Conservation (phyloP, 305 asterid genomes). For the Fraxinus albicans region DNA sequence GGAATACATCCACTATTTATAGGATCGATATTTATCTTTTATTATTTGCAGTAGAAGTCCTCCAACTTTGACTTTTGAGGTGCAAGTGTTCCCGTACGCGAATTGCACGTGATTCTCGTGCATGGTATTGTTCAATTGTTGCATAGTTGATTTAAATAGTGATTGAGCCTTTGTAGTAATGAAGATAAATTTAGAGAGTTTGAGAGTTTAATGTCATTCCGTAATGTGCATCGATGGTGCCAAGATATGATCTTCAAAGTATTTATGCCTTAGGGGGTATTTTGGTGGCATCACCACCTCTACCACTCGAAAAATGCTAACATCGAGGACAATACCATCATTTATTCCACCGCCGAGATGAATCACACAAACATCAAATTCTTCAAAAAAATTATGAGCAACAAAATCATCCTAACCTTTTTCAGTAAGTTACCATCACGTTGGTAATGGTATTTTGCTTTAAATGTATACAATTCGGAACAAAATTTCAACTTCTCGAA, state of each 20-base stretch:
- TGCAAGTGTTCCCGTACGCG: neutral
- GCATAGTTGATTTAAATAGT: too few species aligned
- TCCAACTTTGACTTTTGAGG: too few species aligned
- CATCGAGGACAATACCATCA: too few species aligned
- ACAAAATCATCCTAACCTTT: neutral
- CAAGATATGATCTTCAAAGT: neutral
- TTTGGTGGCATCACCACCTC: neutral
- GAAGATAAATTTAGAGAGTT: neutral
- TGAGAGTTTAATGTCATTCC: neutral
- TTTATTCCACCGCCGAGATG: too few species aligned
- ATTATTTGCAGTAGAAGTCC: too few species aligned
- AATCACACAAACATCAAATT: too few species aligned
- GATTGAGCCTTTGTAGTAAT: neutral
- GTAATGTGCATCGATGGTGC: neutral
- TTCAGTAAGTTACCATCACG: neutral
- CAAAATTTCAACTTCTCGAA: neutral
- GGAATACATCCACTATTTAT: too few species aligned
- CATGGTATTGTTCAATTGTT: neutral
- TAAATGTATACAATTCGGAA: too few species aligned
- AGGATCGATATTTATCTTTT: too few species aligned
- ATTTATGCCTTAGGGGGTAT: neutral
- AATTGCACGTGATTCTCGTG: neutral
- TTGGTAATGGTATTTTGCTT: neutral
- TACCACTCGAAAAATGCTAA: neutral
- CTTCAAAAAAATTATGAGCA: too few species aligned